Percentiles rank a stretch among this genome's conserved stretches.
These are phyloP conservation scores for Phanerochaete carnosa DNA, from an alignment of 768 basidiomycete species.

Conservation along the genomic window DNA sequence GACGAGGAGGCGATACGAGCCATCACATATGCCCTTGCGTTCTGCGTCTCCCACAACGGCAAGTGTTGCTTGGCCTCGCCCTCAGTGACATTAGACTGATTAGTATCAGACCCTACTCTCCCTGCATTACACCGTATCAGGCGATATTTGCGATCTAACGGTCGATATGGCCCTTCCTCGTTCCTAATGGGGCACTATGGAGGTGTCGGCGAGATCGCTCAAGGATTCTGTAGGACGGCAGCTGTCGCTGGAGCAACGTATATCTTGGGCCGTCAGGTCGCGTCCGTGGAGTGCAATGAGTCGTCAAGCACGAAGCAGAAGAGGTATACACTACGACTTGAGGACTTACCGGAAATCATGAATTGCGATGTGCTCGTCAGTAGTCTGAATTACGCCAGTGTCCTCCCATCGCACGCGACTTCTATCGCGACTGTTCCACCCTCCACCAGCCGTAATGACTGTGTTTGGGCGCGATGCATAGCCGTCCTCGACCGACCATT, in stretches of 20 bases:
- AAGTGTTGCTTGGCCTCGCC: background rate
- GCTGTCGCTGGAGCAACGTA: slow-evolving; percentile 80
- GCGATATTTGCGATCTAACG: slow-evolving; percentile 71
- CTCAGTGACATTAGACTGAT: slow-evolving; percentile 5
- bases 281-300: slow-evolving; percentile 16
- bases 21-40: slow-evolving; percentile 78
- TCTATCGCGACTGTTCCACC: background rate
- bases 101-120: slow-evolving; percentile 55
- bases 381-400: slow-evolving; percentile 31
- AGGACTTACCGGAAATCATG: slow-evolving; percentile 59
- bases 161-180: slow-evolving; percentile 83
- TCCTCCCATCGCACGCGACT: background rate
- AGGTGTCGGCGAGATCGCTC: slow-evolving; percentile 86
- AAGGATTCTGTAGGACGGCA: slow-evolving; percentile 85
- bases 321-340: slow-evolving; percentile 46
- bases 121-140: slow-evolving; percentile 69
- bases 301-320: background rate
- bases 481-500: slow-evolving; percentile 47
- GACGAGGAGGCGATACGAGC: slow-evolving; percentile 52
- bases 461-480: slow-evolving; percentile 43
- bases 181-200: slow-evolving; percentile 97
- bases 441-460: slow-evolving; percentile 5
- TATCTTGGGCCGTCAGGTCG: slow-evolving; percentile 57
- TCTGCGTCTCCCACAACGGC: slow-evolving; percentile 42
- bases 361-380: slow-evolving; percentile 55